phyloP scores from a whole-genome alignment of 176 grass and related monocot genomes.

The Phoenix dactylifera region DNA sequence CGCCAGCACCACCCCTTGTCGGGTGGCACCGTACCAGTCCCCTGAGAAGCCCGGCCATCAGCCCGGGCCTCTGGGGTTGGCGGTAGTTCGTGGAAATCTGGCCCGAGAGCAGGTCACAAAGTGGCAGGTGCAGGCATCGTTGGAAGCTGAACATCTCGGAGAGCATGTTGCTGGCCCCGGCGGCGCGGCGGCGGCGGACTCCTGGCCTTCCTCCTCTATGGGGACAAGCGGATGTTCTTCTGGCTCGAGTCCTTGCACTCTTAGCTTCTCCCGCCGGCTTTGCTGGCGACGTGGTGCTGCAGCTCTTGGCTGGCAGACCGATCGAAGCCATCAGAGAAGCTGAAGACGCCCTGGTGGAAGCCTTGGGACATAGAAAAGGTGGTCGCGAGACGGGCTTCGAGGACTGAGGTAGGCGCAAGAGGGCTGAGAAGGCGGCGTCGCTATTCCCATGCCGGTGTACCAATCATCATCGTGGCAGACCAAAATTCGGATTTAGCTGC shows the following conservation, averaged over 20 bases:
- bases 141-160: slow-evolving; percentile 95
- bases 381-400: not conserved
- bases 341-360: slow-evolving; percentile 69
- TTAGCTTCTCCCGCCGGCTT: slow-evolving; percentile 80
- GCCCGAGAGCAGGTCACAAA: slow-evolving; percentile 63
- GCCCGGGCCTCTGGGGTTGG: slow-evolving; percentile 27
- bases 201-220: slow-evolving; percentile 28
- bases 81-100: slow-evolving; percentile 49
- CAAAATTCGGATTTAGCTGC: not conserved
- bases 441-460: slow-evolving; percentile 76
- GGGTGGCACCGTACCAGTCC: slow-evolving; percentile 44
- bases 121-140: not conserved
- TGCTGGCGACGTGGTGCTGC: slow-evolving; percentile 78
- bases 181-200: slow-evolving; percentile 27
- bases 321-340: slow-evolving; percentile 41
- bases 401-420: slow-evolving; percentile 8
- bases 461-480: slow-evolving; percentile 14
- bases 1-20: slow-evolving; percentile 36
- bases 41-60: slow-evolving; percentile 25
- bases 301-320: slow-evolving; percentile 32
- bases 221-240: slow-evolving; percentile 39
- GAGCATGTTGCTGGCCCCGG: slow-evolving; percentile 68
- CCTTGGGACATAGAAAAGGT: slow-evolving; percentile 78
- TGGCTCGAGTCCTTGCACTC: slow-evolving; percentile 65
- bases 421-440: slow-evolving; percentile 46